Base-by-base conservation (phyloP, 1,284 basidiomycete genomes). In the Ganoderma lucidum region DNA sequence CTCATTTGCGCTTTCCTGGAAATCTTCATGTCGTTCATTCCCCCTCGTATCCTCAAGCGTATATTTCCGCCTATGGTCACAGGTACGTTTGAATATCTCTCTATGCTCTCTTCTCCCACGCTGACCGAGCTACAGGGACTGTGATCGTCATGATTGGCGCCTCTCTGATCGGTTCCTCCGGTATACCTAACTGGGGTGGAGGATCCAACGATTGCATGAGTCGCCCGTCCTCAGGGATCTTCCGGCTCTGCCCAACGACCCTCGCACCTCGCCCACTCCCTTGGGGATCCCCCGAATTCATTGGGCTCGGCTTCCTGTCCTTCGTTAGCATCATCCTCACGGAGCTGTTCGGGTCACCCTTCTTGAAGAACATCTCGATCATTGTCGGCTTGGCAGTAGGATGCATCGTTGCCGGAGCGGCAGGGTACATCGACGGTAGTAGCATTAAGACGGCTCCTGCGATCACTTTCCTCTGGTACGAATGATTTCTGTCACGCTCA, bases 41-140 rank as follows among this genome's bases (percentile, higher is more conserved):
- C 92, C 0, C 84, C 90, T 0, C 85, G 86, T 28, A 81, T 85
- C 3, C 81, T 95, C 15, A 87, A 91, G 75, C 84, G 87, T 44
- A 82, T 94, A 70, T 96, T 96, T 79, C 94, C 95, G 1, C 94
- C 94, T 0, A 84, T 95, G 74, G 91, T 96, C 6, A 95, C 93
- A 0, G 92, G 91, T 84, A 61, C 39, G 19, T 81, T 19, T 56
- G 19, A 39, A 12, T 63, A 23, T 68, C 14, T 59, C 44, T 48
- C 60, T 68, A 2, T 15, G 48, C 72, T 3, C 23, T 23, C 9
- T 48, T 48, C 2, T 41, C 32, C 17, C 48, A 58, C 15, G 62
- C 63, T 4, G 53, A 61, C 23, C 62, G 59, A 17, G 59, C 41
- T 48, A 39, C 28, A 88, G 90, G 89, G 55, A 91, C 90, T 6